phyloP scores from a whole-genome alignment of 177 flowering plant genomes.

The Telopea speciosissima region DNA sequence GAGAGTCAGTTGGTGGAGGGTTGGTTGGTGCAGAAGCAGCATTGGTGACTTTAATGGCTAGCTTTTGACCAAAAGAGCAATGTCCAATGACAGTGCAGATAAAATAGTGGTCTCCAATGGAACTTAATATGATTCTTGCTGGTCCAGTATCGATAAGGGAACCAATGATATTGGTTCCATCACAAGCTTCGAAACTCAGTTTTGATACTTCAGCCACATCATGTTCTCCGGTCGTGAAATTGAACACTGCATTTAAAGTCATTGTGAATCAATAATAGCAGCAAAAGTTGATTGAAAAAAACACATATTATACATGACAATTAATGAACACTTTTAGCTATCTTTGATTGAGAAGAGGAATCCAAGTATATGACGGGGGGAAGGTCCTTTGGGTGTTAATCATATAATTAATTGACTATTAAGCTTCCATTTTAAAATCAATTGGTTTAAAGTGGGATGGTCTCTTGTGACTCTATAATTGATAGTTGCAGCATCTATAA shows the following conservation, averaged over 20 bases:
- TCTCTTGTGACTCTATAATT: too few species aligned
- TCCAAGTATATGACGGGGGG: too few species aligned
- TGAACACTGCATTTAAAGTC: constrained; percentile 16
- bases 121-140: constrained; percentile 26
- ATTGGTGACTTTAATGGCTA: constrained; percentile 24
- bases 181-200: constrained; percentile 12
- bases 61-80: constrained; percentile 33
- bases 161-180: background rate
- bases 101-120: constrained; percentile 34
- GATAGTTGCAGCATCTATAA: too few species aligned
- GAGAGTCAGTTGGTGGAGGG: background rate
- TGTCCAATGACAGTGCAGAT: constrained; percentile 34
- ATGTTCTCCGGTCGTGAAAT: constrained; percentile 1
- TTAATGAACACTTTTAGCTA: too few species aligned
- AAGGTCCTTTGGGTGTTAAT: too few species aligned
- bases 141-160: constrained; percentile 14
- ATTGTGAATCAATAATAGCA: too few species aligned
- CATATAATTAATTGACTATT: too few species aligned
- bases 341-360: too few species aligned
- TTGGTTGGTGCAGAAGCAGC: background rate
- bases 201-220: constrained; percentile 12
- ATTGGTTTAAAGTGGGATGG: too few species aligned
- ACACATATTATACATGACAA: too few species aligned
- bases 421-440: too few species aligned
- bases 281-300: too few species aligned